A percentile compares a stretch with the other conserved stretches of the same genome.
phyloP scores from a whole-genome alignment of 2,329 filamentous ascomycete genomes.

The Colletotrichum eremochloae region DNA sequence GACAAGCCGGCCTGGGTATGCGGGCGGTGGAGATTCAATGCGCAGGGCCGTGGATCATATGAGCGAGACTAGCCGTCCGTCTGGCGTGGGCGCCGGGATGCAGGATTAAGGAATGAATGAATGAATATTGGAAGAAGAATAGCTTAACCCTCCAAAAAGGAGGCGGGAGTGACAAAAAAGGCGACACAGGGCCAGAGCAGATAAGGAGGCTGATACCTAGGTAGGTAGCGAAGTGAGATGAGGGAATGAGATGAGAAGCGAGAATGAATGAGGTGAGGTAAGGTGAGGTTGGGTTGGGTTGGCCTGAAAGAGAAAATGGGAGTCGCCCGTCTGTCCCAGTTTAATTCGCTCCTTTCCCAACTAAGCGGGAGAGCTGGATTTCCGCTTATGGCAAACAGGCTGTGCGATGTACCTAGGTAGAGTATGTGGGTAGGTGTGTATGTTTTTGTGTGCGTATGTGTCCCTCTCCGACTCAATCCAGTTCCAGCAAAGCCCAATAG shows the following conservation, averaged over 20 bases:
- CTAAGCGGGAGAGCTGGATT: neutral
- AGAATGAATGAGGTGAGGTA: conserved; percentile 22
- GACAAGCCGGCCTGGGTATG: conserved; percentile 5
- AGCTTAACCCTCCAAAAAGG: conserved; percentile 21
- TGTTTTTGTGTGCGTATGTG: neutral
- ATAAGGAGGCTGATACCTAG: conserved; percentile 7
- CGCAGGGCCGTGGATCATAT: conserved; percentile 14
- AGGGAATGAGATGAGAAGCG: conserved; percentile 26
- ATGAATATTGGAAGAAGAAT: conserved; percentile 13
- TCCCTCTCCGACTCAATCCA: conserved; percentile 13
- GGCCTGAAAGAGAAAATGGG: conserved; percentile 18
- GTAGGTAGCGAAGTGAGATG: conserved; percentile 22
- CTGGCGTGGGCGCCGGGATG: neutral
- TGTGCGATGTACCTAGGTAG: neutral
- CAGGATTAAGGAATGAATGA: conserved; percentile 14
- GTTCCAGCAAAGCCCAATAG: neutral
- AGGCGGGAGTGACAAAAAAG: conserved; percentile 5
- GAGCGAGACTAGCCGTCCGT: neutral
- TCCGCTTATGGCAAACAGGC: neutral
- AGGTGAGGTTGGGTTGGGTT: conserved; percentile 22
- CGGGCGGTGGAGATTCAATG: conserved; percentile 11
- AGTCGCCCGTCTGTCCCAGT: conserved; percentile 32
- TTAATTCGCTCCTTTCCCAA: conserved; percentile 19
- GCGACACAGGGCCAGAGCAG: neutral
- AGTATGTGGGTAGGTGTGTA: neutral